Conservation (phyloP, 352 stramenopile genomes). For the Thraustochytrium sp. region DNA sequence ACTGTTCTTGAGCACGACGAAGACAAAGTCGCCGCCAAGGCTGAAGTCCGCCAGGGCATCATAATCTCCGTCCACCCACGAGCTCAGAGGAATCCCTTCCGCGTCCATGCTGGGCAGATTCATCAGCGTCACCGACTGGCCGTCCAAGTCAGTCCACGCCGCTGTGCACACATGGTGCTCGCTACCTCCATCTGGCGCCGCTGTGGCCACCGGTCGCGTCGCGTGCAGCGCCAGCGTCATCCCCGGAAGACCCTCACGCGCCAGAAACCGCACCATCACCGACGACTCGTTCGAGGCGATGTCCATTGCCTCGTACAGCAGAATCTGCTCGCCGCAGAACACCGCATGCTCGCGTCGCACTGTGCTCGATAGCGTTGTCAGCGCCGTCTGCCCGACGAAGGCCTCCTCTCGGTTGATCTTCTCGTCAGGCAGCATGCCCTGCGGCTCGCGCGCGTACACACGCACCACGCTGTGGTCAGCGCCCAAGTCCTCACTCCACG, state of each 20-base stretch:
- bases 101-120: slow-evolving; percentile 3
- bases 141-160: background rate
- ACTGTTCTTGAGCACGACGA: background rate
- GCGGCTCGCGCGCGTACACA: background rate
- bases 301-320: background rate
- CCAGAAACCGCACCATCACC: background rate
- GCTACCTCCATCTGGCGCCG: background rate
- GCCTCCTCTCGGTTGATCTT: background rate
- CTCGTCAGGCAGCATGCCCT: background rate
- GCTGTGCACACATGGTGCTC: background rate
- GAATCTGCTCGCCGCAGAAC: slow-evolving; percentile 5
- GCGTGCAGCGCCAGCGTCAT: background rate
- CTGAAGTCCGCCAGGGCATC: background rate
- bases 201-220: background rate
- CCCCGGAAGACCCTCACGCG: background rate
- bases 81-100: background rate
- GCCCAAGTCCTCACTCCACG: background rate
- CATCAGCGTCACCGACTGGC: background rate
- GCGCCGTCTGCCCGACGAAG: background rate
- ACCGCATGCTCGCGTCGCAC: background rate
- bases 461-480: background rate
- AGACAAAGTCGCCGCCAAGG: background rate
- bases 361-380: background rate
- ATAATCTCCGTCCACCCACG: background rate
- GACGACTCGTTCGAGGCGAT: background rate